Conservation (phyloP, 495 filamentous ascomycete species). For the Xylaria scruposa region DNA sequence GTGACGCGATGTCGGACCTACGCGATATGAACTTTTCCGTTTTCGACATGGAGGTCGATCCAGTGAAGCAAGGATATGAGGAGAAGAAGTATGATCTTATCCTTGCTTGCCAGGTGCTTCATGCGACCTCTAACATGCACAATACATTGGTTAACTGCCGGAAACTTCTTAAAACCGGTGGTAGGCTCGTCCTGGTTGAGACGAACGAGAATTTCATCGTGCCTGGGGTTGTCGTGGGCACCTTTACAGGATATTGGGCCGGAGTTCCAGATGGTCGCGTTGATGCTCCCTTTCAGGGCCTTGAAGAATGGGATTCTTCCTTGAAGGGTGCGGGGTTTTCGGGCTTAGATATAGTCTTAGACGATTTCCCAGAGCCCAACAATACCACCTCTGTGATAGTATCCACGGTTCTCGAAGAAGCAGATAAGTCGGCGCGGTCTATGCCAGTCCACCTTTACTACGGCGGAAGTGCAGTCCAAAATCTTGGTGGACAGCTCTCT, state of each 20-base stretch:
- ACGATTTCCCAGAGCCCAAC: conserved; percentile 25
- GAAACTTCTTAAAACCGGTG: conserved; percentile 52
- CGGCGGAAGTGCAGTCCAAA: too few species aligned
- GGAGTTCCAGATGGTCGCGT: conserved; percentile 46
- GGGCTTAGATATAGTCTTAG: conserved; percentile 46
- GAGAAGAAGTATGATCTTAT: conserved; percentile 57
- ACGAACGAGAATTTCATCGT: conserved; percentile 25
- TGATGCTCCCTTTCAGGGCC: conserved; percentile 43
- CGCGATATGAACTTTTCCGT: conserved; percentile 32
- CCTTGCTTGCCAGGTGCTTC: conserved; percentile 50
- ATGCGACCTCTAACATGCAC: conserved; percentile 51
- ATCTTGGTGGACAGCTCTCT: too few species aligned
- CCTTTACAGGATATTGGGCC: conserved; percentile 45
- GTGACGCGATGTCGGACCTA: conserved; percentile 38
- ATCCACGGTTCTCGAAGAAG: conserved; percentile 22
- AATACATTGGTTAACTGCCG: conserved; percentile 50
- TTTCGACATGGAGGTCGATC: conserved; percentile 53
- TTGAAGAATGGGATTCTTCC: conserved; percentile 52
- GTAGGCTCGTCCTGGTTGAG: conserved; percentile 42
- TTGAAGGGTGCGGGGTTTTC: conserved; percentile 51
- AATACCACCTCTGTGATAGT: conserved; percentile 27
- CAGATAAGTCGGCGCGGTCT: background rate
- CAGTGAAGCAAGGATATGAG: conserved; percentile 52
- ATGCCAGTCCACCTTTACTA: too few species aligned
- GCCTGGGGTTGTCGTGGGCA: conserved; percentile 27